Conservation (phyloP, 306 rosid species). For the Fragaria iinumae region DNA sequence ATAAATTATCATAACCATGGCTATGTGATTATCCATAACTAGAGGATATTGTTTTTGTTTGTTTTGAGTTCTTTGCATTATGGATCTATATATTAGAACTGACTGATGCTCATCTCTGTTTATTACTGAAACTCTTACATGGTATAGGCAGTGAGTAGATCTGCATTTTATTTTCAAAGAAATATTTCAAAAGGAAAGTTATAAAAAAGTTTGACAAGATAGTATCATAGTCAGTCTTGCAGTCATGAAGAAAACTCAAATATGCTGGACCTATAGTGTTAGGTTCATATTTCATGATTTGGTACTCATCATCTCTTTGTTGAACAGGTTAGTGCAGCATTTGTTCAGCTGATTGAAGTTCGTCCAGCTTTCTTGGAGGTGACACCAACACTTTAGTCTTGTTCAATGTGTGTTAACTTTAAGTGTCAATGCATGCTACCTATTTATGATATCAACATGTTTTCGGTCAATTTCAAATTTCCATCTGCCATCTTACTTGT, state of each 20-base stretch:
- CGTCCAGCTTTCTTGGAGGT: slow-evolving; percentile 94
- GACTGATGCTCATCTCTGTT: neutral
- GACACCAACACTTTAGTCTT: slow-evolving; percentile 22
- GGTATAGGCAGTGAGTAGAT: neutral
- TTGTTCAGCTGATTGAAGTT: slow-evolving; percentile 96
- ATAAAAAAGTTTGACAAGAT: neutral
- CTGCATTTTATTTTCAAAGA: neutral
- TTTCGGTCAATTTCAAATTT: neutral
- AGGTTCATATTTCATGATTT: neutral
- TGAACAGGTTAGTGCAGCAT: slow-evolving; percentile 90
- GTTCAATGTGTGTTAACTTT: neutral
- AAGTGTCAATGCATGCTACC: slow-evolving; percentile 6
- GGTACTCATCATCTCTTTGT: slow-evolving; percentile 22
- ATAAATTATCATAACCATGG: neutral
- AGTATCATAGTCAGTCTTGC: neutral
- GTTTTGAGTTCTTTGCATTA: neutral
- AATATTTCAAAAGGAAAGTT: too few species aligned
- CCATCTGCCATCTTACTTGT: neutral
- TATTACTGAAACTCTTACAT: neutral
- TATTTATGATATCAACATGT: neutral
- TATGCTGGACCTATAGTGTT: slow-evolving; percentile 9
- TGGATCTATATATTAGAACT: neutral
- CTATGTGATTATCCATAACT: neutral
- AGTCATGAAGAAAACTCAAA: neutral
- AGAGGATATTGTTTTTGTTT: neutral